These are phyloP conservation scores for Anthostomella pinea DNA, from an alignment of 2,329 filamentous ascomycete genomes.

Conservation along the genomic window DNA sequence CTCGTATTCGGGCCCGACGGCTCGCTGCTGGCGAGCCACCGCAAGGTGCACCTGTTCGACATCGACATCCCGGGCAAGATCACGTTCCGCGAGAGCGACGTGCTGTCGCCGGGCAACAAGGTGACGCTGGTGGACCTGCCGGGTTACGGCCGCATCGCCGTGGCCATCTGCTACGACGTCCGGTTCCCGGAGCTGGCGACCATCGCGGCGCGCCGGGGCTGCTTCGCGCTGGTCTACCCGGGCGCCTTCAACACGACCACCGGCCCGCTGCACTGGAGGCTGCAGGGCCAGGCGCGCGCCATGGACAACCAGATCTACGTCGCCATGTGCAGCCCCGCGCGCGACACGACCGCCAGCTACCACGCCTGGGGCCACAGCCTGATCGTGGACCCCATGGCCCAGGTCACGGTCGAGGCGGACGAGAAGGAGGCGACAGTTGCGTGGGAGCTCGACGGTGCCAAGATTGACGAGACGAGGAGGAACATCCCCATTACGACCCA, in stretches of 20 bases:
- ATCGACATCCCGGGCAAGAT: constrained; percentile 97
- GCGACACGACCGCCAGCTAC: constrained; percentile 74
- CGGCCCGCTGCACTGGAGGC: constrained; percentile 84
- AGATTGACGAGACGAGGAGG: constrained; percentile 72
- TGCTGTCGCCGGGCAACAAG: constrained; percentile 80
- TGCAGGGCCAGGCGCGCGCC: constrained; percentile 78
- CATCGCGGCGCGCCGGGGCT: constrained; percentile 81
- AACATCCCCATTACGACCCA: constrained; percentile 83
- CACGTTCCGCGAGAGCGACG: constrained; percentile 84
- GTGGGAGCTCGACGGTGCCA: constrained; percentile 65
- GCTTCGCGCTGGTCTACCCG: constrained; percentile 86
- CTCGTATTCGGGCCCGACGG: constrained; percentile 79
- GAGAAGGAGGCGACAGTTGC: constrained; percentile 75
- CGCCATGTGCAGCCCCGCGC: constrained; percentile 84
- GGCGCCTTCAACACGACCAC: constrained; percentile 98
- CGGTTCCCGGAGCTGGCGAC: constrained; percentile 93
- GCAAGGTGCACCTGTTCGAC: constrained; percentile 96
- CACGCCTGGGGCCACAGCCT: constrained; percentile 91
- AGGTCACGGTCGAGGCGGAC: constrained; percentile 74
- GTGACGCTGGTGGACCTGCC: constrained; percentile 83
- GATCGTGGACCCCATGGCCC: constrained; percentile 82
- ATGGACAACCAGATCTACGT: constrained; percentile 96
- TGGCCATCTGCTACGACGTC: constrained; percentile 97
- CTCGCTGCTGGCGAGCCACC: constrained; percentile 77
- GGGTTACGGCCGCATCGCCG: constrained; percentile 79